Base-by-base conservation (phyloP, 2,329 filamentous ascomycete genomes). In the Byssothecium circinans region DNA sequence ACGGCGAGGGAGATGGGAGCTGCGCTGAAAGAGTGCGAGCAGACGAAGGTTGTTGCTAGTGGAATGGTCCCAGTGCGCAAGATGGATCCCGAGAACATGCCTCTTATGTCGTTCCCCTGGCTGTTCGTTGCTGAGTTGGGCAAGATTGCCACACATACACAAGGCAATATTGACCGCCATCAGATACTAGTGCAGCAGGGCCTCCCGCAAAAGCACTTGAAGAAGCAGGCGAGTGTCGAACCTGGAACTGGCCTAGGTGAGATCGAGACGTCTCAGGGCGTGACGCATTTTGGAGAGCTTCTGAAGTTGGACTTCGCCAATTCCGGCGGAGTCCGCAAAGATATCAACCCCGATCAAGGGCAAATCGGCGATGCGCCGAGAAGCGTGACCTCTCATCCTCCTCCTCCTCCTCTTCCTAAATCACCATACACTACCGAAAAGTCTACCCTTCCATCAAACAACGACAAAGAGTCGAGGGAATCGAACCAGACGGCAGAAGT, bases 101-200 rank as follows among this genome's bases (percentile, higher is more conserved):
- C 94, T 0, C 75, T 97, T 8, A 94, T 96, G 59, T 94, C 87
- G 49, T 97, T 96, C 60, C 92, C 94, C 0, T 99, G 94, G 94
- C 75, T 97, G 2, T 95, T 97, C 54, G 78, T 84, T 11, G 78
- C 80, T 36, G 81, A 90, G 49, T 76, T 95, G 3, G 85, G 87
- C 1, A 78, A 79, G 39, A 53, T 45, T 25, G 25, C 7, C 15
- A 29, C 18, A 8, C 6, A 37, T 37, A 5, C 11, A 27, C 14
- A 37, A 8, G 20, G 17, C 35, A 22, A 38, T 18, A 22, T 38
- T 22, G 38, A 41, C 11, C 37, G 22, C 8, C 37, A 30, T 15
- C 15, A 17, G 10, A 22, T n/a, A 10, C 8, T 30, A 22, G 8
- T 39, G 8, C 47, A 39, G 14, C 49, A 55, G 25, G 34, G 20